Conservation (phyloP, 106 monocot species). For the Apostasia shenzhenica region DNA sequence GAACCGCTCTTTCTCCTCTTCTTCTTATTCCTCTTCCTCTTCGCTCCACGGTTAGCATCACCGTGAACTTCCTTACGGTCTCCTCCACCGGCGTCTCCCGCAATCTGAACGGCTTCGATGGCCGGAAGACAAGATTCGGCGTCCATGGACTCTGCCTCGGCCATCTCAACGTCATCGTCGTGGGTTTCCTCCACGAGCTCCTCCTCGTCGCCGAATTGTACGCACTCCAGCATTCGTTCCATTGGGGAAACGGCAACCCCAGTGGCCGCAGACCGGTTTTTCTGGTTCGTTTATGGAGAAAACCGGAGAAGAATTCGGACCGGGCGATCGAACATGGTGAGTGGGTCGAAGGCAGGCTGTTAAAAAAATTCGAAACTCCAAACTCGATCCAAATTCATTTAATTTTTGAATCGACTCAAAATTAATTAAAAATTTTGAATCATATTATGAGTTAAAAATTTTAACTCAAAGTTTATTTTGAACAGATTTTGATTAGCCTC, state of each 20-base stretch:
- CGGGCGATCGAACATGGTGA: too few relatives aligned
- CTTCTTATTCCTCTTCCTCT: conserved; percentile 35
- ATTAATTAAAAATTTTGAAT: too few relatives aligned
- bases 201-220: neutral
- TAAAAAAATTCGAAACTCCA: too few relatives aligned
- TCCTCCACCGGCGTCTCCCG: neutral
- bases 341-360: too few relatives aligned
- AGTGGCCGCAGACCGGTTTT: neutral
- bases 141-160: conserved; percentile 6
- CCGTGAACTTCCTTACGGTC: neutral
- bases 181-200: conserved; percentile 12
- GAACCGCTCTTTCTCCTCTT: conserved; percentile 24
- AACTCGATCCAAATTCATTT: too few relatives aligned
- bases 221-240: neutral
- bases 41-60: conserved; percentile 1
- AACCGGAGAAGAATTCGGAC: too few relatives aligned
- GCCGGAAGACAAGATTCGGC: neutral
- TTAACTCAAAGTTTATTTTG: too few relatives aligned
- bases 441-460: too few relatives aligned
- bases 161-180: conserved; percentile 23
- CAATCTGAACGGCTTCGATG: neutral
- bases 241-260: neutral
- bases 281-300: too few relatives aligned
- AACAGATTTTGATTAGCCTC: too few relatives aligned
- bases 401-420: too few relatives aligned